These are phyloP conservation scores for Trichomonas gallinae DNA, from an alignment of 208 protist genomes.

Conservation along the genomic window DNA sequence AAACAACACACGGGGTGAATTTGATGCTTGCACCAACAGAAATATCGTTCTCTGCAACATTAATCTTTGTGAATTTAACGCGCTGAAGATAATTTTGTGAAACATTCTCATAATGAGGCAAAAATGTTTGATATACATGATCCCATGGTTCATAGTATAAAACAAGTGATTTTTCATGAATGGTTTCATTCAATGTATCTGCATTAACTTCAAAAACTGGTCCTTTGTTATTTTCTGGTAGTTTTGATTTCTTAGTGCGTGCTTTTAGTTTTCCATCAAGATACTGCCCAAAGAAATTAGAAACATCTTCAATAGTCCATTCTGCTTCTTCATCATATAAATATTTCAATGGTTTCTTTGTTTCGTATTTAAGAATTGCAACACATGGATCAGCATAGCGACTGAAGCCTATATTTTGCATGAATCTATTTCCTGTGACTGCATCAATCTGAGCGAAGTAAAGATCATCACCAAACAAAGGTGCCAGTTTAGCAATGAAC, in stretches of 20 bases:
- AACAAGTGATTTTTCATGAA: not conserved
- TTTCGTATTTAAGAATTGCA: not conserved
- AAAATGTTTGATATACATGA: not conserved
- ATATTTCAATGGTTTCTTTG: not conserved
- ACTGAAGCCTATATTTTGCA: not conserved
- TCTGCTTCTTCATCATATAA: not conserved
- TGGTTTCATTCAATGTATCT: not conserved
- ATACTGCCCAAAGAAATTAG: not conserved
- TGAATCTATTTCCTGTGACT: not conserved
- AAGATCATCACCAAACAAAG: not conserved
- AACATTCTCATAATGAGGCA: not conserved
- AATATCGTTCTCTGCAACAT: not conserved
- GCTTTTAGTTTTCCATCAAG: not conserved
- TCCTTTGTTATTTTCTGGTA: not conserved
- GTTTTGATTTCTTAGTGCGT: not conserved
- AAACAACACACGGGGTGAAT: not conserved
- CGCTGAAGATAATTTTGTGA: not conserved
- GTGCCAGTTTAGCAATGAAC: not conserved
- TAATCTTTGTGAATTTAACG: not conserved
- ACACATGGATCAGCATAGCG: not conserved
- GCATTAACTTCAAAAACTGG: not conserved
- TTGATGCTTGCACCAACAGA: not conserved
- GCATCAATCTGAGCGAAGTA: not conserved
- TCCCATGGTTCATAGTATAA: not conserved
- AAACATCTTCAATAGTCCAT: not conserved